Conservation (phyloP, 176 grass and related monocot species). For the Ensete glaucum region DNA sequence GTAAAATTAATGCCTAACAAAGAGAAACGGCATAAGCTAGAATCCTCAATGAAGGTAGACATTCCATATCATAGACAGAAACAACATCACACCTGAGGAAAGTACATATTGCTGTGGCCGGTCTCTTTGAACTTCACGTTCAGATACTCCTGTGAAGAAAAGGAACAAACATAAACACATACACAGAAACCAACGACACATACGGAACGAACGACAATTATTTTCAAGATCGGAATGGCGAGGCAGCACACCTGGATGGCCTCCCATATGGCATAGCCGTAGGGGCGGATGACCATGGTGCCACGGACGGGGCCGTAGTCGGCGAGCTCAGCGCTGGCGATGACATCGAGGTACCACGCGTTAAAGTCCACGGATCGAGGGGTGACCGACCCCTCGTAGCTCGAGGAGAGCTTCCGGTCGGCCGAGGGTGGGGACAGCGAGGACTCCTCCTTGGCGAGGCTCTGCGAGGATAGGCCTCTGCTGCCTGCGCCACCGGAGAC, state of each 20-base stretch:
- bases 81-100: slow-evolving; percentile 54
- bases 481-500: slow-evolving; percentile 14
- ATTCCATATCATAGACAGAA: neutral
- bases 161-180: neutral
- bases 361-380: slow-evolving; percentile 83
- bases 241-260: slow-evolving; percentile 53
- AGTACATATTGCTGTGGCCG: slow-evolving; percentile 98
- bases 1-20: neutral
- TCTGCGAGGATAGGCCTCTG: slow-evolving; percentile 10
- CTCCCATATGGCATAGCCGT: slow-evolving; percentile 98
- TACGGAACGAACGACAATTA: neutral
- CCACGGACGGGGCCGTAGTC: slow-evolving; percentile 92
- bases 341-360: slow-evolving; percentile 91
- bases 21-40: neutral
- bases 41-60: neutral
- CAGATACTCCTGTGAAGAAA: slow-evolving; percentile 60
- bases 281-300: slow-evolving; percentile 96
- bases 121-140: slow-evolving; percentile 98
- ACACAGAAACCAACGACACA: neutral
- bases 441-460: slow-evolving; percentile 33
- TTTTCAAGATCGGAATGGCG: neutral
- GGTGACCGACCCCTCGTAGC: slow-evolving; percentile 71
- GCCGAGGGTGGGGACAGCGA: slow-evolving; percentile 10
- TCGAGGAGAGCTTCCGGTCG: slow-evolving; percentile 33
- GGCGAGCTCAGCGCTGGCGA: slow-evolving; percentile 77